phyloP scores from a whole-genome alignment of 164 flowering plant species.

The Stephania yunnanensis region DNA sequence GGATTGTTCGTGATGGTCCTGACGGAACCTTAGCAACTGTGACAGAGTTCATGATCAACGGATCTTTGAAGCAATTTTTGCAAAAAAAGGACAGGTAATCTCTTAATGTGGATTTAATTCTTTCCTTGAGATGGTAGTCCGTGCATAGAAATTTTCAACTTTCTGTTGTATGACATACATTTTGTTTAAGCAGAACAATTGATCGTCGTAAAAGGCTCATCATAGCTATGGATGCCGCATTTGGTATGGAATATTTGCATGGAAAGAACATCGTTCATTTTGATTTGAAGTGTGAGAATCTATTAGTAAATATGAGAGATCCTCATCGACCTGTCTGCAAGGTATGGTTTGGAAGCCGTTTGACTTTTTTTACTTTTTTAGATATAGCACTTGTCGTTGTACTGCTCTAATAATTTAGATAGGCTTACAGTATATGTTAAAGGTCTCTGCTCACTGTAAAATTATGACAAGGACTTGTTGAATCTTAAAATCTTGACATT shows the following conservation, averaged over 20 bases:
- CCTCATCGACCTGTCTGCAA: slow-evolving; percentile 95
- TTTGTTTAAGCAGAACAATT: slow-evolving; percentile 59
- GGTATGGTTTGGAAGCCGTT: slow-evolving; percentile 34
- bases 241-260: slow-evolving; percentile 98
- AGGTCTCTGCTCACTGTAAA: not conserved
- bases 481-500: not conserved
- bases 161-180: not conserved
- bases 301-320: slow-evolving; percentile 92
- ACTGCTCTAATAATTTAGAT: not conserved
- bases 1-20: slow-evolving; percentile 98
- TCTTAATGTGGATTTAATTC: not conserved
- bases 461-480: not conserved
- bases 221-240: slow-evolving; percentile 92
- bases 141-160: not conserved
- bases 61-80: slow-evolving; percentile 91
- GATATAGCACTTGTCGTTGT: not conserved
- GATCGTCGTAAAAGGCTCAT: slow-evolving; percentile 97
- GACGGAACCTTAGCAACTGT: slow-evolving; percentile 97
- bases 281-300: slow-evolving; percentile 93
- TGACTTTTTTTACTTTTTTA: not conserved
- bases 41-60: slow-evolving; percentile 95
- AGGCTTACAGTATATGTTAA: not conserved
- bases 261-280: slow-evolving; percentile 93
- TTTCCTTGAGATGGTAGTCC: not conserved
- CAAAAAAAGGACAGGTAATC: slow-evolving; percentile 93